These are phyloP conservation scores for Solanum megistacrolobum DNA, from an alignment of 257 asterid species.

Conservation along the genomic window DNA sequence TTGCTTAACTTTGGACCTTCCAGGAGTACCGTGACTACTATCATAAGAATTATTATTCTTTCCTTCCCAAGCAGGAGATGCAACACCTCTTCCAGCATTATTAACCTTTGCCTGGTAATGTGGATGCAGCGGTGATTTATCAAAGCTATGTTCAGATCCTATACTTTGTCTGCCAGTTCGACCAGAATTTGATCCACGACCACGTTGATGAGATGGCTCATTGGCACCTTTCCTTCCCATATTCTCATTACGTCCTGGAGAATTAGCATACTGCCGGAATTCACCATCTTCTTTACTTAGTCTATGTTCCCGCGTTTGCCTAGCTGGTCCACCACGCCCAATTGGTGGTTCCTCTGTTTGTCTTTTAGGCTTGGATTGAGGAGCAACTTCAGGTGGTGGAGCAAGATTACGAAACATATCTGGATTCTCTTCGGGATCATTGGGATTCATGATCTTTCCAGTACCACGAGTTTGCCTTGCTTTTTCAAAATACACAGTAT, in stretches of 20 bases:
- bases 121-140: slow-evolving; percentile 66
- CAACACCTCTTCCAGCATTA: slow-evolving; percentile 24
- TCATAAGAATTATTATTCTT: slow-evolving; percentile 35
- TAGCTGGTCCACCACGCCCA: slow-evolving; percentile 24
- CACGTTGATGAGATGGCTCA: slow-evolving; percentile 17
- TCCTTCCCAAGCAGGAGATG: slow-evolving; percentile 61
- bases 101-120: slow-evolving; percentile 32
- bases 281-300: slow-evolving; percentile 36
- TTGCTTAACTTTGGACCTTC: slow-evolving; percentile 19
- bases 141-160: slow-evolving; percentile 60
- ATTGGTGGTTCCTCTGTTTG: slow-evolving; percentile 26
- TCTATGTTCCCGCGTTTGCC: slow-evolving; percentile 23
- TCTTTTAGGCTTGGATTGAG: slow-evolving; percentile 14
- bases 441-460: slow-evolving; percentile 69
- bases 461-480: slow-evolving; percentile 56
- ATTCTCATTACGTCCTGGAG: slow-evolving; percentile 33
- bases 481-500: slow-evolving; percentile 59
- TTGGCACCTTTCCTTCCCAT: slow-evolving; percentile 19
- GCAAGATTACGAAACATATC: slow-evolving; percentile 31
- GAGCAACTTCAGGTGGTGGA: slow-evolving; percentile 12
- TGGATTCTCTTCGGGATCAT: slow-evolving; percentile 64
- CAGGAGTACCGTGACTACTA: slow-evolving; percentile 38
- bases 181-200: slow-evolving; percentile 20
- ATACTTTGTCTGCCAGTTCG: slow-evolving; percentile 36
- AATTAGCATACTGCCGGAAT: slow-evolving; percentile 20